Evolutionary conservation across 2,329 filamentous ascomycete species (phyloP).

Genomic region (Metarhizium brunneum): DNA sequence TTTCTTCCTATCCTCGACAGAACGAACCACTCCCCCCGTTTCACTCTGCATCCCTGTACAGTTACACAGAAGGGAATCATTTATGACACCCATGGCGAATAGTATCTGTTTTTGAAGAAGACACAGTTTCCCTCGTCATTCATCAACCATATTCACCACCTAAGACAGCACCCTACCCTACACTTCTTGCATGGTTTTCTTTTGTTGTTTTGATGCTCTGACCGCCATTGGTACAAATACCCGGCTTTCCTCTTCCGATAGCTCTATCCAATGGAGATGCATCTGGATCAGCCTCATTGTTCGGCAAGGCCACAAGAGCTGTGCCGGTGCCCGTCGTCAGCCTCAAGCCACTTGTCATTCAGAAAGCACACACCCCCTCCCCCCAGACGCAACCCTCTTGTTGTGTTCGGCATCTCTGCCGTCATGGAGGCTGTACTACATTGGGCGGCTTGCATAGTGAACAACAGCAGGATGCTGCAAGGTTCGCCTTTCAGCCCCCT

Average conservation of each 20-base stretch:
- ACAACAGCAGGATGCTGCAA: neutral
- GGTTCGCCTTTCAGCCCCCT: neutral
- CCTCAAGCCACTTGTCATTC: neutral
- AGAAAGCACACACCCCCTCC: neutral
- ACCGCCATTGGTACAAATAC: too few relatives aligned
- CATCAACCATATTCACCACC: too few relatives aligned
- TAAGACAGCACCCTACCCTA: neutral
- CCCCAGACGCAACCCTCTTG: neutral
- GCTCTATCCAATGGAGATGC: neutral
- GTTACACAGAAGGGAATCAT: neutral
- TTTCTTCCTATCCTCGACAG: neutral
- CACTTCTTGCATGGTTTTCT: neutral
- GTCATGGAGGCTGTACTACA: neutral
- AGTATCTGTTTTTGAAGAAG: neutral
- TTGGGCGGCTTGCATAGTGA: conserved; percentile 1
- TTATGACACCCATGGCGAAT: neutral
- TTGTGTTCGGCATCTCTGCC: neutral
- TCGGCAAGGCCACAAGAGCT: neutral
- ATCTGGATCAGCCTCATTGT: neutral
- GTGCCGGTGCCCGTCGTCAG: neutral
- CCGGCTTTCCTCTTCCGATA: neutral
- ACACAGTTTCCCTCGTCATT: too few relatives aligned
- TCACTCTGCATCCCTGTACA: neutral
- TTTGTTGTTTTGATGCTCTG: neutral
- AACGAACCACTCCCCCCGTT: neutral